phyloP scores from a whole-genome alignment of 2,329 filamentous ascomycete genomes.

The Aaosphaeria pasadenensis region DNA sequence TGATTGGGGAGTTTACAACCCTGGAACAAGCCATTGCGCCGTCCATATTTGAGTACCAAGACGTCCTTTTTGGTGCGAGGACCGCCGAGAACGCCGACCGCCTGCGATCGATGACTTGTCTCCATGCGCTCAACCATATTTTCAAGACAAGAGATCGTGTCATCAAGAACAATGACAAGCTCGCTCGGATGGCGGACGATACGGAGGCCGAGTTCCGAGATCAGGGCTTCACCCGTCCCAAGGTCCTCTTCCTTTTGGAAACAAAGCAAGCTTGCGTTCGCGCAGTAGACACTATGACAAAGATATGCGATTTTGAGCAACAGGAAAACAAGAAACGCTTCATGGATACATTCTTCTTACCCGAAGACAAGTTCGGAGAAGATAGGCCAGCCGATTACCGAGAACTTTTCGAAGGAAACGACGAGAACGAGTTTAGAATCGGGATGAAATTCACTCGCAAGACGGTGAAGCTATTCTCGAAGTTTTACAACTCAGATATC shows the following conservation, averaged over 20 bases:
- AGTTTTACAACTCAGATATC: constrained; percentile 96
- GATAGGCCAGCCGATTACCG: constrained; percentile 83
- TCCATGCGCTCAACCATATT: constrained; percentile 89
- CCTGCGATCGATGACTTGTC: constrained; percentile 68
- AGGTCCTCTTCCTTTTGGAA: constrained; percentile 85
- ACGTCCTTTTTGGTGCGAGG: constrained; percentile 73
- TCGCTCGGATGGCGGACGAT: constrained; percentile 63
- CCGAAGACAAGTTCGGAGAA: constrained; percentile 64
- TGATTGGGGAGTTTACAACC: constrained; percentile 52
- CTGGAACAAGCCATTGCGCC: constrained; percentile 66
- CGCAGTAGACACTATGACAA: constrained; percentile 72
- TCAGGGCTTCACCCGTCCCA: constrained; percentile 93
- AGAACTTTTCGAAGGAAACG: constrained; percentile 88
- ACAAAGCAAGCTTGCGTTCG: constrained; percentile 83
- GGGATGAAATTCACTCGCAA: constrained; percentile 98
- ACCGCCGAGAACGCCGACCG: constrained; percentile 65
- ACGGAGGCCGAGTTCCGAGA: constrained; percentile 73
- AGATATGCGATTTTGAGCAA: constrained; percentile 77
- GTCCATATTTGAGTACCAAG: constrained; percentile 76
- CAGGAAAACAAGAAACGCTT: constrained; percentile 95
- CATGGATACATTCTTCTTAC: constrained; percentile 73
- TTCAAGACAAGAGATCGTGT: constrained; percentile 90
- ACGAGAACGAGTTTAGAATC: constrained; percentile 94
- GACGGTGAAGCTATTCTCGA: constrained; percentile 89
- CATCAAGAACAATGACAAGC: constrained; percentile 84